phyloP scores from a whole-genome alignment of 768 basidiomycete species.

The Auriscalpium microsporum region DNA sequence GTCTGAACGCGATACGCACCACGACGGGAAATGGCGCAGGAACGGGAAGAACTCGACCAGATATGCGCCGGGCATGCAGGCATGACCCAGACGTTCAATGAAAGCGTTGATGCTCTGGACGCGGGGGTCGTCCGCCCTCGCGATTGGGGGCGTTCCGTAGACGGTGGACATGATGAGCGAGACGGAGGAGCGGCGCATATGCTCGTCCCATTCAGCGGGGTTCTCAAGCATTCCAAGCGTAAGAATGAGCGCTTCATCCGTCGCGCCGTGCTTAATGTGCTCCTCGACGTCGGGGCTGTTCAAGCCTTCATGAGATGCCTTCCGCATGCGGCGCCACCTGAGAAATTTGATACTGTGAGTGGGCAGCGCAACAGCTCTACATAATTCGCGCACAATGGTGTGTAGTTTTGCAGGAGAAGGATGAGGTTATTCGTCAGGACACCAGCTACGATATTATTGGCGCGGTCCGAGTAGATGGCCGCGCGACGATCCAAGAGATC shows the following conservation, averaged over 20 bases:
- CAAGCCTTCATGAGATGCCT: not conserved
- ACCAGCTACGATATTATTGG: not conserved
- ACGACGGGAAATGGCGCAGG: slow-evolving; percentile 9
- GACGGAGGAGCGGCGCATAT: not conserved
- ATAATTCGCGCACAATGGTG: not conserved
- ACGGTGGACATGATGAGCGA: slow-evolving; percentile 1
- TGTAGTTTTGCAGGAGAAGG: not conserved
- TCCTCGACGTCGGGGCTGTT: not conserved
- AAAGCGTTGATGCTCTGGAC: not conserved
- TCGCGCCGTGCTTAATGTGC: not conserved
- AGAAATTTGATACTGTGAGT: not conserved
- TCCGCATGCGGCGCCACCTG: not conserved
- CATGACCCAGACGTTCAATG: not conserved
- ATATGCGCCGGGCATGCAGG: slow-evolving; percentile 12
- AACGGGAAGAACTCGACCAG: slow-evolving; percentile 18
- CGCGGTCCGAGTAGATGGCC: not conserved
- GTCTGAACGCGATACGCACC: not conserved
- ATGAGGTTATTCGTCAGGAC: not conserved
- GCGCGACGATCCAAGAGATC: not conserved
- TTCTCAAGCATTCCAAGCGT: not conserved
- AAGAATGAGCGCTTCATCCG: not conserved
- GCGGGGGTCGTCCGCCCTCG: not conserved
- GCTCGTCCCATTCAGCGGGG: not conserved
- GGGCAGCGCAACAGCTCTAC: not conserved
- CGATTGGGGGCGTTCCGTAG: slow-evolving; percentile 3